phyloP scores from a whole-genome alignment of 2,329 filamentous ascomycete genomes.

The Didymella pinodella region DNA sequence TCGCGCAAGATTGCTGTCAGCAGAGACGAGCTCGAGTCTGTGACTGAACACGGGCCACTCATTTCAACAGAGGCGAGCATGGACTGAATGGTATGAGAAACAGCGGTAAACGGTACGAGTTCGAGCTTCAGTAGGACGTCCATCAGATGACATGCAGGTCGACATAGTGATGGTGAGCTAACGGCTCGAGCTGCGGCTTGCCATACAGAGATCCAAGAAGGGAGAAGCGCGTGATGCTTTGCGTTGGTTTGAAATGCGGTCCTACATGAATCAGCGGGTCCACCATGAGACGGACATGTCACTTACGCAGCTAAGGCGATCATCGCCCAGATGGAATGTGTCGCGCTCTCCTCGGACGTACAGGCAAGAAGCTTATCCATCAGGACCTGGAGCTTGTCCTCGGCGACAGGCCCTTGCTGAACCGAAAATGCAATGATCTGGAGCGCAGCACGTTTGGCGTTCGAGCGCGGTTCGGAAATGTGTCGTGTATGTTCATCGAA shows the following conservation, averaged over 20 bases:
- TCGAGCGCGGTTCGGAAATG: conserved; percentile 44
- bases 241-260: conserved; percentile 43
- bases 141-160: conserved; percentile 79
- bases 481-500: conserved; percentile 53
- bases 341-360: conserved; percentile 72
- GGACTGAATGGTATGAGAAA: conserved; percentile 74
- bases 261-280: conserved; percentile 24
- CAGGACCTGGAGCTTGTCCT: conserved; percentile 63
- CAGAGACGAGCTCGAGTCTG: conserved; percentile 79
- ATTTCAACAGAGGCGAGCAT: conserved; percentile 80
- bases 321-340: conserved; percentile 78
- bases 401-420: conserved; percentile 49
- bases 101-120: conserved; percentile 71
- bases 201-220: conserved; percentile 77
- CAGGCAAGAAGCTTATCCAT: conserved; percentile 66
- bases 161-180: conserved; percentile 73
- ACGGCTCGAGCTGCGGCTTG: conserved; percentile 75
- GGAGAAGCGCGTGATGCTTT: conserved; percentile 46
- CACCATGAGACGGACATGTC: background rate
- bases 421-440: conserved; percentile 62
- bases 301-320: conserved; percentile 79
- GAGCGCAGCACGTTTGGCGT: conserved; percentile 58
- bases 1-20: conserved; percentile 74
- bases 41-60: conserved; percentile 78
- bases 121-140: conserved; percentile 70